phyloP scores from a whole-genome alignment of 176 grass and related monocot species.

The Leersia perrieri region DNA sequence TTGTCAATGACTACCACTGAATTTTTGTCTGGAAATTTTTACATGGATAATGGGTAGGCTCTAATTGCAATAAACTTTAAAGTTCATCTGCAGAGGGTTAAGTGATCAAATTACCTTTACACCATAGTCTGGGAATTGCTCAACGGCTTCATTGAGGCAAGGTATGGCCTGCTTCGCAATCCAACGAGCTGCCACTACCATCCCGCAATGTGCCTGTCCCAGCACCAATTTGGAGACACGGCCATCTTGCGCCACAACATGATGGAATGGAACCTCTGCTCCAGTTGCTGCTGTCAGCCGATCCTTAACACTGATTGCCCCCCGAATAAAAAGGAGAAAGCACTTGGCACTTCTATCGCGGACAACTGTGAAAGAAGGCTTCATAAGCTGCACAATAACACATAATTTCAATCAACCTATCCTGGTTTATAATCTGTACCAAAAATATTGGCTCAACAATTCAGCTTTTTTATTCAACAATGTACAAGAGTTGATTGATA shows the following conservation, averaged over 20 bases:
- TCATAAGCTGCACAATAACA: slow-evolving; percentile 67
- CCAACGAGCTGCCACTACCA: slow-evolving; percentile 68
- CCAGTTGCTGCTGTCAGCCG: slow-evolving; percentile 81
- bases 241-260: slow-evolving; percentile 46
- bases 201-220: slow-evolving; percentile 74
- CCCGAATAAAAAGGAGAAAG: slow-evolving; percentile 90
- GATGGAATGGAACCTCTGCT: slow-evolving; percentile 70
- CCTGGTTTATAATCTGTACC: slow-evolving; percentile 13
- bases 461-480: slow-evolving; percentile 15
- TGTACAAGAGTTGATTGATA: slow-evolving; percentile 44
- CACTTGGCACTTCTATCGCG: slow-evolving; percentile 59
- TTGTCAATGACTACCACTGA: neutral
- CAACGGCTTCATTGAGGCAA: slow-evolving; percentile 43
- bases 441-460: neutral
- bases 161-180: slow-evolving; percentile 62
- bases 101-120: slow-evolving; percentile 48
- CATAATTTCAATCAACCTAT: slow-evolving; percentile 19
- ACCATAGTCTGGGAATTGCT: slow-evolving; percentile 47
- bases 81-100: neutral
- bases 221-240: slow-evolving; percentile 39
- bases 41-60: neutral
- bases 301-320: slow-evolving; percentile 85
- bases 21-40: neutral
- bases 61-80: neutral
- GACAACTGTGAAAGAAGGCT: slow-evolving; percentile 80